Evolutionary conservation across 148 eudicot genomes (phyloP).

Genomic region (Dianthus caryophyllus): DNA sequence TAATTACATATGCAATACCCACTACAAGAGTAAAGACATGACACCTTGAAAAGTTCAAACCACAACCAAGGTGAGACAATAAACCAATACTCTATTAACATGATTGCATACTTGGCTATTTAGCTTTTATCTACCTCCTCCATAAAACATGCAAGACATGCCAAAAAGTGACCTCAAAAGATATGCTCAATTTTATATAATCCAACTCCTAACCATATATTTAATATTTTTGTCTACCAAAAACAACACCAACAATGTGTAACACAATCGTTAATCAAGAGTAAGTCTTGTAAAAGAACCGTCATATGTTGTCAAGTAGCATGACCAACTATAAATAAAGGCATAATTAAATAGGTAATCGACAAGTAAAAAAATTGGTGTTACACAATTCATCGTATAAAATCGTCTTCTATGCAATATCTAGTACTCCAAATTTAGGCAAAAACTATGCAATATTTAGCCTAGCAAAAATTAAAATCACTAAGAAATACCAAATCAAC

Average conservation of each 20-base stretch:
- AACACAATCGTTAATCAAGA: slow-evolving; percentile 14
- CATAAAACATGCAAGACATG: slow-evolving; percentile 34
- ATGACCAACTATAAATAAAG: too few species aligned
- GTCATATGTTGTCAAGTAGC: too few species aligned
- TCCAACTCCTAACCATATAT: slow-evolving; percentile 11
- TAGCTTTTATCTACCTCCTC: slow-evolving; percentile 27
- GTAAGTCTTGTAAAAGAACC: too few species aligned
- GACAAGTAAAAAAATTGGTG: too few species aligned
- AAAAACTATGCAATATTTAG: too few species aligned
- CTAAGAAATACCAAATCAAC: too few species aligned
- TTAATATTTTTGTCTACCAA: not conserved
- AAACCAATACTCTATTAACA: slow-evolving; percentile 13
- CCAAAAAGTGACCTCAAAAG: slow-evolving; percentile 40
- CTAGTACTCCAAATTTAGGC: too few species aligned
- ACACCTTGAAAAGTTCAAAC: slow-evolving; percentile 39
- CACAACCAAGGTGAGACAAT: slow-evolving; percentile 30
- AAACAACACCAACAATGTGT: slow-evolving; percentile 8
- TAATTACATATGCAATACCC: slow-evolving; percentile 21
- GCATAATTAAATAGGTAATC: too few species aligned
- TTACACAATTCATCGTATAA: too few species aligned
- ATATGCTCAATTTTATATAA: slow-evolving; percentile 9
- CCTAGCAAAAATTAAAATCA: too few species aligned
- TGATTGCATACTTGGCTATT: slow-evolving; percentile 26
- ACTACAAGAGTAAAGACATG: slow-evolving; percentile 30
- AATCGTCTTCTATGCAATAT: too few species aligned